Evolutionary conservation across 345 rosid genomes (phyloP), one percentile per base, ranked within the genome.

Genomic region (Syzygium aromaticum): DNA sequence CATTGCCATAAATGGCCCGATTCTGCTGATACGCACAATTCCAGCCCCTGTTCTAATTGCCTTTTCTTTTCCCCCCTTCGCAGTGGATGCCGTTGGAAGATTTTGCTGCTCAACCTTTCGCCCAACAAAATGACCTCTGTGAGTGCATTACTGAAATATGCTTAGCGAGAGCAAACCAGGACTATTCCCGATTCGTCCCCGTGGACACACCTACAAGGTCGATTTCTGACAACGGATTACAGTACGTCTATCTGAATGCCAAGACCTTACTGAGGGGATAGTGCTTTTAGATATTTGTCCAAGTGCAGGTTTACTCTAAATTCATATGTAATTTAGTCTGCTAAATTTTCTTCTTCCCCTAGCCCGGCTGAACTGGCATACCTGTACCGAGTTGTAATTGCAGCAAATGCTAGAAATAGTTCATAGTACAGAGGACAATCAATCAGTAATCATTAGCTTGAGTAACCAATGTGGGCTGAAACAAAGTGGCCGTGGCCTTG

Each of bases 11-110:
- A 73, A 73, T 73, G 80, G 80, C 49, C 25, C 22, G 7, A 33
- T 73, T 73, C 49, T 73, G 46, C 80, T 9, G n/a, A 56, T 4
- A 22, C 61, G n/a, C 13, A 22, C 61, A 4, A 56, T 56, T 56
- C 61, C 61, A 56, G 61, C 25, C 63, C 63, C 63, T 57, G 63
- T 78, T 8, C 51, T 38, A 28, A 49, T 57, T 51, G 80, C 59
- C 21, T 86, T 82, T 46, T 25, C 53, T 5, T 12, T 77, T 67
- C 82, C 86, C 27, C 43, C 67, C 53, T 52, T 15, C 1, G 4
- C 86, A 96, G 98, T 95, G 99, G 99, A 92, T 96, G 96, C 93
- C 91, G 8, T 80, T 93, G 12, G 96, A 95, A 89, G 96, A 95
- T 89, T 96, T 90, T 85, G 98, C 95, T 84, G 90, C 94, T 85